These are phyloP conservation scores for Nemania sp. DNA, from an alignment of 2,329 filamentous ascomycete species.

Conservation along the genomic window DNA sequence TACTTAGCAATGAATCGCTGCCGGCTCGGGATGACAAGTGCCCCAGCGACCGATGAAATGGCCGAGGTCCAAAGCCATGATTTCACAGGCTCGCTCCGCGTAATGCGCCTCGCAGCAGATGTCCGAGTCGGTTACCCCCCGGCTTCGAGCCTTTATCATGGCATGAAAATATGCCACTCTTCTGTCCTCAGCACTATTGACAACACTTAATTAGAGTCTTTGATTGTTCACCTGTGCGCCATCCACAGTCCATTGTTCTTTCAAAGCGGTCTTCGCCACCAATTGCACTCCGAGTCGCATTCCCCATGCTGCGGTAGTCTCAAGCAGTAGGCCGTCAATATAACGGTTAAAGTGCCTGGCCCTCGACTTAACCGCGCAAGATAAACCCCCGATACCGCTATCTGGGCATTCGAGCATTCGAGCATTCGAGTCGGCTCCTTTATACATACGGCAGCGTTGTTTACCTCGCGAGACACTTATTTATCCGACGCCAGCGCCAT, in stretches of 20 bases:
- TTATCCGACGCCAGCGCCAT: background rate
- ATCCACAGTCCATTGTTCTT: slow-evolving; percentile 1
- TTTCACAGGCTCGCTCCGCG: slow-evolving; percentile 26
- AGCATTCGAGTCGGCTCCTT: background rate
- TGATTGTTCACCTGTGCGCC: background rate
- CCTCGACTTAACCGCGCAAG: slow-evolving; percentile 3
- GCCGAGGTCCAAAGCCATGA: slow-evolving; percentile 37
- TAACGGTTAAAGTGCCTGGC: slow-evolving; percentile 26
- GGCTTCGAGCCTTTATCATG: slow-evolving; percentile 20
- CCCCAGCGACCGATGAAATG: slow-evolving; percentile 24
- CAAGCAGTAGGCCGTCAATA: slow-evolving; percentile 20
- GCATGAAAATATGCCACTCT: slow-evolving; percentile 4
- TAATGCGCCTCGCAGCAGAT: slow-evolving; percentile 15
- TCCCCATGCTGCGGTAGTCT: slow-evolving; percentile 23
- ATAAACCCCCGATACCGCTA: slow-evolving; percentile 1
- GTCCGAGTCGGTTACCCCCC: slow-evolving; percentile 20
- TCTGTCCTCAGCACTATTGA: slow-evolving; percentile 2
- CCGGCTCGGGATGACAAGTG: slow-evolving; percentile 20
- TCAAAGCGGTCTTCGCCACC: slow-evolving; percentile 6
- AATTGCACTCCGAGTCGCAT: slow-evolving; percentile 9
- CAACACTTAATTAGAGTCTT: background rate
- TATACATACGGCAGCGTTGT: slow-evolving; percentile 8
- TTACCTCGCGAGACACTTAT: slow-evolving; percentile 1
- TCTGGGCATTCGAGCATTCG: slow-evolving; percentile 4
- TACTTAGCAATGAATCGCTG: slow-evolving; percentile 12